Conservation (phyloP, 345 rosid genomes). For the Brassica incana region DNA sequence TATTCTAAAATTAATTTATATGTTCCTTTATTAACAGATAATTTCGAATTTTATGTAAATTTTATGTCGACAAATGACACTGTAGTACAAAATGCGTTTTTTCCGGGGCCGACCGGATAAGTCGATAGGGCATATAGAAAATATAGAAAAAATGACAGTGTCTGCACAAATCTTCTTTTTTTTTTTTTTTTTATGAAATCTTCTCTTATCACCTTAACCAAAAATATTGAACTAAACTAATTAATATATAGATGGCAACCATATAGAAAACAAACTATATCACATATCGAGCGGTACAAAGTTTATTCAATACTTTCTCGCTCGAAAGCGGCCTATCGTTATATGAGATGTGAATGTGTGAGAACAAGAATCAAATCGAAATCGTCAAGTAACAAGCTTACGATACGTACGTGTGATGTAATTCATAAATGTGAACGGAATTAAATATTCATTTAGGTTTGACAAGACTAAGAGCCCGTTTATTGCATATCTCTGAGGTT, state of each 20-base stretch:
- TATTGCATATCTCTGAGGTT: no score
- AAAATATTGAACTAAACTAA: neutral
- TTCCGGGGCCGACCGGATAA: no score
- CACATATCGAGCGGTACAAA: neutral
- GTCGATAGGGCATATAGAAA: no score
- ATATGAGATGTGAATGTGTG: slow-evolving; percentile 23
- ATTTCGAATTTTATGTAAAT: neutral
- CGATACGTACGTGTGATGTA: neutral
- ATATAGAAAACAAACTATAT: neutral
- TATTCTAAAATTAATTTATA: neutral
- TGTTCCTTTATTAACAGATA: neutral
- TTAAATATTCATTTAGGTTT: slow-evolving; percentile 16
- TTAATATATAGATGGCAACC: neutral
- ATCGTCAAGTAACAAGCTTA: slow-evolving; percentile 3
- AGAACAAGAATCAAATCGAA: slow-evolving; percentile 12
- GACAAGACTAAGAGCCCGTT: neutral
- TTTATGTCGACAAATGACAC: neutral
- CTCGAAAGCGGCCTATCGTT: neutral
- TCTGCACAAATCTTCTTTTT: neutral
- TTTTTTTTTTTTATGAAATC: no score
- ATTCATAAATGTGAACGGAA: slow-evolving; percentile 17
- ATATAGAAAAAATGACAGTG: neutral
- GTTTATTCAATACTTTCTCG: neutral
- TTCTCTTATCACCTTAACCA: neutral
- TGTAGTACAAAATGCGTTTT: no score